Percentiles rank a stretch among this genome's conserved stretches.
These are phyloP conservation scores for Beauveria bassiana DNA, from an alignment of 2,329 filamentous ascomycete genomes.

Conservation along the genomic window DNA sequence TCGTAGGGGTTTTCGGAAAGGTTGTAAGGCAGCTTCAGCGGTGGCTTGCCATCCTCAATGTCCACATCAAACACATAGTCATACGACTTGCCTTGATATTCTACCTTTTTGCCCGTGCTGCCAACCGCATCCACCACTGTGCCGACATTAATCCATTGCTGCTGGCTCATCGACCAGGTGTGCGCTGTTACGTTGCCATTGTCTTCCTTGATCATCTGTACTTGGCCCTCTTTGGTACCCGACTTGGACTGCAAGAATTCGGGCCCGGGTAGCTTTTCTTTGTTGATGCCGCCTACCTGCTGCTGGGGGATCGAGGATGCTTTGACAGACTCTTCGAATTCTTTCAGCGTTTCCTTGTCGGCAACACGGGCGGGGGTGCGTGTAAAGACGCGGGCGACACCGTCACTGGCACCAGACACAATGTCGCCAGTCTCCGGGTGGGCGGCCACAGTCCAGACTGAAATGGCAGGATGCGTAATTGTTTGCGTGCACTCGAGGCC, in stretches of 20 bases:
- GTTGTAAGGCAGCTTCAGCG: conserved; percentile 91
- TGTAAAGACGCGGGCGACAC: conserved; percentile 76
- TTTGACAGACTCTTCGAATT: conserved; percentile 77
- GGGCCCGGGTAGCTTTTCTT: conserved; percentile 81
- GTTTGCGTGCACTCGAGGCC: conserved; percentile 81
- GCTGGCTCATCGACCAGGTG: conserved; percentile 67
- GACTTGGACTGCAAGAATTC: conserved; percentile 75
- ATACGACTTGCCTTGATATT: conserved; percentile 78
- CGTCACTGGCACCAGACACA: conserved; percentile 86
- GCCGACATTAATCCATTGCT: conserved; percentile 82
- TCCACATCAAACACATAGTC: conserved; percentile 97
- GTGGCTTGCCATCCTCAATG: conserved; percentile 87
- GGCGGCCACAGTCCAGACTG: conserved; percentile 87
- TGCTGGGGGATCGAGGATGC: conserved; percentile 82
- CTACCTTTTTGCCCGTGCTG: conserved; percentile 69
- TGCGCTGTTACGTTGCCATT: conserved; percentile 81
- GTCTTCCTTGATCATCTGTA: conserved; percentile 79
- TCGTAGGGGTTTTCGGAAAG: conserved; percentile 89
- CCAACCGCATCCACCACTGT: conserved; percentile 86
- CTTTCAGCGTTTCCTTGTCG: conserved; percentile 55
- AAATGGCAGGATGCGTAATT: conserved; percentile 94
- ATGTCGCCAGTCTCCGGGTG: conserved; percentile 81
- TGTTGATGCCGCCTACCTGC: conserved; percentile 76
- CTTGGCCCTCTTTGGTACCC: conserved; percentile 93
- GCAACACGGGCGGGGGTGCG: conserved; percentile 63